These are phyloP conservation scores for Bothriochloa decipiens DNA, from an alignment of 176 grass and related monocot genomes.

Conservation along the genomic window DNA sequence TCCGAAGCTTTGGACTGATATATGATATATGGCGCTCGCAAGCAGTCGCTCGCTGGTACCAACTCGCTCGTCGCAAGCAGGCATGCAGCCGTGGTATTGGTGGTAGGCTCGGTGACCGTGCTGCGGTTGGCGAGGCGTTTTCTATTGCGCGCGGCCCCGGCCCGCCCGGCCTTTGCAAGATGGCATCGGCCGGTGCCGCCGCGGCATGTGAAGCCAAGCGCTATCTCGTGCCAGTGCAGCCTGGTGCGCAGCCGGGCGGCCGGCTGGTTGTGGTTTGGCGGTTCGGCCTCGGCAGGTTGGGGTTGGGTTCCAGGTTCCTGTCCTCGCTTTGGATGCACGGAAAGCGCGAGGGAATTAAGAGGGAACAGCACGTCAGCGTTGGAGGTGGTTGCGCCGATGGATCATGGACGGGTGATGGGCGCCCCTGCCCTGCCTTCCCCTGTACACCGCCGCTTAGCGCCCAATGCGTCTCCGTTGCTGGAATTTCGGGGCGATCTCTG, in stretches of 20 bases:
- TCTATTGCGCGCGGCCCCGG: conserved; percentile 8
- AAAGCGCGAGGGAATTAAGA: conserved; percentile 36
- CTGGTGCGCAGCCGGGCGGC: too few relatives aligned
- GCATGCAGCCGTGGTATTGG: background rate
- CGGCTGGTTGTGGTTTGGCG: too few relatives aligned
- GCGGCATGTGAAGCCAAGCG: conserved; percentile 6
- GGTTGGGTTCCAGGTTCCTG: background rate
- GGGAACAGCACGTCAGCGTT: conserved; percentile 38
- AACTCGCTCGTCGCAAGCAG: background rate
- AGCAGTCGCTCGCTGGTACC: background rate
- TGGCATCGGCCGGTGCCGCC: background rate
- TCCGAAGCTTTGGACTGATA: background rate
- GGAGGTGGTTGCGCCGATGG: conserved; percentile 44
- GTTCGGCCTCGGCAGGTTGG: background rate
- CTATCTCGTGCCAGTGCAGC: too few relatives aligned
- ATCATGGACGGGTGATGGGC: conserved; percentile 28
- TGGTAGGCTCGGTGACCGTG: background rate
- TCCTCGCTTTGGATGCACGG: conserved; percentile 40
- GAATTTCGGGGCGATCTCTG: background rate
- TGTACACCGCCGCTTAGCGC: background rate
- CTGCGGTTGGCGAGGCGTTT: conserved; percentile 49
- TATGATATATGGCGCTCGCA: background rate
- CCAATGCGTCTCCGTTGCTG: background rate
- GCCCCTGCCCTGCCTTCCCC: background rate
- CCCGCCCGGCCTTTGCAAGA: background rate